phyloP scores from a whole-genome alignment of 164 flowering plant species.

The Nelumbo lutea region DNA sequence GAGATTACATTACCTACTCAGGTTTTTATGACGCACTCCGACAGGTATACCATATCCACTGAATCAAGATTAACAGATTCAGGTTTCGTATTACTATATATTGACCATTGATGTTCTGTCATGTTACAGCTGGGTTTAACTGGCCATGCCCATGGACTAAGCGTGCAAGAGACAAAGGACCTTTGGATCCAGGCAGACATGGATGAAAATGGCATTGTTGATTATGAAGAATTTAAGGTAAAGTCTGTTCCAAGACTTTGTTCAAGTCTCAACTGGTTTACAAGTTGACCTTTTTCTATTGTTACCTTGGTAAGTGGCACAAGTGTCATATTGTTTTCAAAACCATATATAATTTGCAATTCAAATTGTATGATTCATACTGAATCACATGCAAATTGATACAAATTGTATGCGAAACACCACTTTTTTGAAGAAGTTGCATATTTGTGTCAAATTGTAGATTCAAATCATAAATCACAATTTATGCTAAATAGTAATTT shows the following conservation, averaged over 20 bases:
- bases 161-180: constrained; percentile 57
- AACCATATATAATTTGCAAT: no score
- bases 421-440: no score
- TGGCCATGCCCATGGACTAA: constrained; percentile 68
- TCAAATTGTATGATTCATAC: no score
- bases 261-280: no score
- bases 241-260: neutral
- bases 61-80: neutral
- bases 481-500: no score
- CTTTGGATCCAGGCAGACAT: constrained; percentile 83
- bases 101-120: constrained; percentile 5
- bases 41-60: constrained; percentile 43
- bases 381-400: no score
- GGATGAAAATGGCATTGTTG: constrained; percentile 73
- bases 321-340: no score
- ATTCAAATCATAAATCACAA: no score
- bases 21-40: constrained; percentile 80
- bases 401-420: no score
- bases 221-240: constrained; percentile 83
- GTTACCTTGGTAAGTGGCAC: no score
- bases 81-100: neutral
- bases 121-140: constrained; percentile 61
- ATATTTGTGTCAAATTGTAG: no score
- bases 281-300: no score
- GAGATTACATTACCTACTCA: constrained; percentile 62